Percentiles rank a stretch among this genome's conserved stretches.
Evolutionary conservation across 2,329 filamentous ascomycete genomes (phyloP).

Genomic region (Aspergillus udagawae): DNA sequence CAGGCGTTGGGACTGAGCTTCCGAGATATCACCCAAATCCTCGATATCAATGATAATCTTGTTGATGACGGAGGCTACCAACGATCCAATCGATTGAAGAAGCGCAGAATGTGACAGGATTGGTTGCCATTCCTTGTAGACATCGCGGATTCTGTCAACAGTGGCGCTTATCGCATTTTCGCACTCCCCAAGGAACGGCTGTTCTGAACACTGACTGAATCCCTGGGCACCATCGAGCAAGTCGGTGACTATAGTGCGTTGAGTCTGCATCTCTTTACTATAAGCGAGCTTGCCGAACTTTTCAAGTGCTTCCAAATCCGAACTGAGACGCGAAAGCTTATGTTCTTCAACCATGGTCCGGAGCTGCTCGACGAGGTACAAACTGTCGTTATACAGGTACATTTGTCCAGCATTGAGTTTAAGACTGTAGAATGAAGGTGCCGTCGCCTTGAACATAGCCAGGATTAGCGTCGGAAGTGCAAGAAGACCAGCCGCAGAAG

Average conservation of each 20-base stretch:
- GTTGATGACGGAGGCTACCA: slow-evolving; percentile 54
- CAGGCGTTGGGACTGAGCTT: slow-evolving; percentile 58
- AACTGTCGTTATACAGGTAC: slow-evolving; percentile 62
- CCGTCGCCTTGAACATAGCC: slow-evolving; percentile 49
- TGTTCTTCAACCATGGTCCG: slow-evolving; percentile 46
- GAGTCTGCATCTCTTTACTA: slow-evolving; percentile 61
- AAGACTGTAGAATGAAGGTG: slow-evolving; percentile 43
- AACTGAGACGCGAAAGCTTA: slow-evolving; percentile 46
- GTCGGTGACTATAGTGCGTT: slow-evolving; percentile 59
- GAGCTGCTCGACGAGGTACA: slow-evolving; percentile 54
- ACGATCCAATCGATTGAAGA: slow-evolving; percentile 58
- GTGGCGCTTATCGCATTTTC: slow-evolving; percentile 57
- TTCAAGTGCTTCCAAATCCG: slow-evolving; percentile 54
- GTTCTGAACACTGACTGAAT: slow-evolving; percentile 56
- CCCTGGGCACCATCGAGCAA: slow-evolving; percentile 61
- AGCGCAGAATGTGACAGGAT: slow-evolving; percentile 58
- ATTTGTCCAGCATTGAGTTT: slow-evolving; percentile 53
- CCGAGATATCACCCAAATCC: slow-evolving; percentile 61
- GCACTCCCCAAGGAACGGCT: slow-evolving; percentile 57
- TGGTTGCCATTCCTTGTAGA: slow-evolving; percentile 54
- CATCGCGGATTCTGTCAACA: slow-evolving; percentile 54
- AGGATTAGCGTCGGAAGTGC: slow-evolving; percentile 45
- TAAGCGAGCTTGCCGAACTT: slow-evolving; percentile 60
- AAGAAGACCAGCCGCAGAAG: slow-evolving; percentile 42
- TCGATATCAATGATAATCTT: slow-evolving; percentile 61